Conservation (phyloP, 192 early-diverging fungal genomes). For the Geranomyces michiganensis region DNA sequence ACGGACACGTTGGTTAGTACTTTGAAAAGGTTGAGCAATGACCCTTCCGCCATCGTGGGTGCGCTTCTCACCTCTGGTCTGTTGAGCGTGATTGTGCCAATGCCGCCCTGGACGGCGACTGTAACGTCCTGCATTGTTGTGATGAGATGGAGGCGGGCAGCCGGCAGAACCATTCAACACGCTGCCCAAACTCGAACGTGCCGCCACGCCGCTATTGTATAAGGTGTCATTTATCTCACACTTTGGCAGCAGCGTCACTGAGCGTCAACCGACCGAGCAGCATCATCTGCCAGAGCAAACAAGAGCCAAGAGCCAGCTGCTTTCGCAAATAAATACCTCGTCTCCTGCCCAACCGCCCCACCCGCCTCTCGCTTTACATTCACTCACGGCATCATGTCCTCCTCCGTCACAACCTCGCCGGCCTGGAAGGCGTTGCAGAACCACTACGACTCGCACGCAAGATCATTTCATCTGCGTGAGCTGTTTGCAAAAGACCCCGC, state of each 20-base stretch:
- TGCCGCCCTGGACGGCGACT: constrained; percentile 11
- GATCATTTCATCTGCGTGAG: constrained; percentile 73
- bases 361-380: no score
- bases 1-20: not conserved
- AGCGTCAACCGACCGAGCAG: no score
- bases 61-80: constrained; percentile 8
- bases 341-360: no score
- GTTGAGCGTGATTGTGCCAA: constrained; percentile 17
- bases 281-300: no score
- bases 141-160: no score
- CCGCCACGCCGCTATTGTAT: no score
- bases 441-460: constrained; percentile 81
- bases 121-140: constrained; percentile 1
- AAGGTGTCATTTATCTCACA: no score
- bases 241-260: no score
- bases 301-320: no score
- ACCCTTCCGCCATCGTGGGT: not conserved
- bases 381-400: constrained; percentile 1
- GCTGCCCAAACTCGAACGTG: no score
- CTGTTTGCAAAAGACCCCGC: constrained; percentile 75
- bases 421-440: constrained; percentile 89
- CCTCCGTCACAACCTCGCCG: constrained; percentile 36
- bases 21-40: not conserved
- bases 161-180: no score
- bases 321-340: no score